Evolutionary conservation across 345 rosid species (phyloP), one percentile per base, ranked within the genome.

Genomic region (Geranium brycei): DNA sequence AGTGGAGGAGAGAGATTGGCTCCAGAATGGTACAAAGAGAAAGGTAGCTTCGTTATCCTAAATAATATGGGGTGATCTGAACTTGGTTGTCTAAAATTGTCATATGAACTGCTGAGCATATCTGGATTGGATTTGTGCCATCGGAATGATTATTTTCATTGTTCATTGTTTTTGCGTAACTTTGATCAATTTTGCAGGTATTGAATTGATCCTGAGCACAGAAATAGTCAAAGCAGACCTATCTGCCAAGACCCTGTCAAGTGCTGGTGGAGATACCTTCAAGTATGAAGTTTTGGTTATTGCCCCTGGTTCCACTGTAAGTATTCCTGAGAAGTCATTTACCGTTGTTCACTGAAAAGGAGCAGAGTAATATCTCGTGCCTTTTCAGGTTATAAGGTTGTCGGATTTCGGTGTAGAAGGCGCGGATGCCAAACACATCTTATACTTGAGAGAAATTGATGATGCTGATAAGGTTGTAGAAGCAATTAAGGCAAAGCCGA

Each of bases 221-320:
- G 95, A 86, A 75, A 90, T 93, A 64, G 91, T 90, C 38, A 88
- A 83, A 81, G 99, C 91, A 10, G 96, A 90, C 81, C 84, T 93
- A 51, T 67, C 88, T 67, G 65, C 82, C 72, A 86, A 87, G 77
- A 77, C 81, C 67, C 85, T 92, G 40, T 66, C 72, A 56, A 87
- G 89, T 68, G 87, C 91, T 7, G 78, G 86, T 79, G 97, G 95
- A 62, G 80, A 80, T 59, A 70, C 68, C 65, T 87, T 87, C 79
- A 87, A 85, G 69, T 89, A 86, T 73, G 67, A 89, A 19, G 72
- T 68, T 71, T 76, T 92, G 76, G 70, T 89, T 12, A 82, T 90
- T 61, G 97, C 99, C 8, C 90, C 99, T 64, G 99, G 99, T 68
- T 93, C 97, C 35, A 70, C 95, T 4, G 99, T 93, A 78, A 69